phyloP scores from a whole-genome alignment of 2,329 filamentous ascomycete species.

The Fusarium sp. region DNA sequence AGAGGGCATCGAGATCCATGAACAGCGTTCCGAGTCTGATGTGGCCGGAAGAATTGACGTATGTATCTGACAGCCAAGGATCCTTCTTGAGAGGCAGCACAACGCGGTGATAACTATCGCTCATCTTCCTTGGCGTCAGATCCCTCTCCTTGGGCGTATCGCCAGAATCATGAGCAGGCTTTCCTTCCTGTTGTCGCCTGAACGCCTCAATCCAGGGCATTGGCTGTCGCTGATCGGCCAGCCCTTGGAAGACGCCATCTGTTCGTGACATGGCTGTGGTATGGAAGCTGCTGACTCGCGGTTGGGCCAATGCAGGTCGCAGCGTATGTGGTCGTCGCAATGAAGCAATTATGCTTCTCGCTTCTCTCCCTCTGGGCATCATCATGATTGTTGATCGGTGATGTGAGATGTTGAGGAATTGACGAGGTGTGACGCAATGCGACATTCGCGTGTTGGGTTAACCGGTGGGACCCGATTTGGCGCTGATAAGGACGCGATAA shows the following conservation, averaged over 20 bases:
- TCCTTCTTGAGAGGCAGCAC: slow-evolving; percentile 75
- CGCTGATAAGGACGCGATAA: slow-evolving; percentile 4
- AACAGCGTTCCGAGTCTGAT: slow-evolving; percentile 78
- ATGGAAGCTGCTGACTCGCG: slow-evolving; percentile 25
- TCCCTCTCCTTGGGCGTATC: slow-evolving; percentile 41
- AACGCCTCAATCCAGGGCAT: slow-evolving; percentile 49
- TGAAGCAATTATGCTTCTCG: slow-evolving; percentile 8
- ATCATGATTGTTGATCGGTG: slow-evolving; percentile 11
- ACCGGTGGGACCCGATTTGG: slow-evolving; percentile 9
- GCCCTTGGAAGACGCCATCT: slow-evolving; percentile 48
- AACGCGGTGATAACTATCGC: slow-evolving; percentile 49
- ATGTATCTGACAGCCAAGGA: slow-evolving; percentile 81
- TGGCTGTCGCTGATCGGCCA: slow-evolving; percentile 43
- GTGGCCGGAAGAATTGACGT: slow-evolving; percentile 80
- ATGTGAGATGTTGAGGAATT: not conserved
- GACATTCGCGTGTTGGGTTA: not conserved
- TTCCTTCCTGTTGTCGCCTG: slow-evolving; percentile 35
- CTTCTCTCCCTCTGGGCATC: slow-evolving; percentile 19
- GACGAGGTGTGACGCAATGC: slow-evolving; percentile 26
- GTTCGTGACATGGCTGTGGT: slow-evolving; percentile 32
- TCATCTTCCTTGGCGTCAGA: slow-evolving; percentile 47
- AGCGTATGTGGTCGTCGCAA: not conserved
- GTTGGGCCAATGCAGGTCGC: not conserved
- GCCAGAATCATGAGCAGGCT: slow-evolving; percentile 14
- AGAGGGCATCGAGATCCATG: slow-evolving; percentile 84